Evolutionary conservation across 2,329 filamentous ascomycete species (phyloP), one percentile per base, ranked within the genome.

Genomic region (Diplocarpon rosae): DNA sequence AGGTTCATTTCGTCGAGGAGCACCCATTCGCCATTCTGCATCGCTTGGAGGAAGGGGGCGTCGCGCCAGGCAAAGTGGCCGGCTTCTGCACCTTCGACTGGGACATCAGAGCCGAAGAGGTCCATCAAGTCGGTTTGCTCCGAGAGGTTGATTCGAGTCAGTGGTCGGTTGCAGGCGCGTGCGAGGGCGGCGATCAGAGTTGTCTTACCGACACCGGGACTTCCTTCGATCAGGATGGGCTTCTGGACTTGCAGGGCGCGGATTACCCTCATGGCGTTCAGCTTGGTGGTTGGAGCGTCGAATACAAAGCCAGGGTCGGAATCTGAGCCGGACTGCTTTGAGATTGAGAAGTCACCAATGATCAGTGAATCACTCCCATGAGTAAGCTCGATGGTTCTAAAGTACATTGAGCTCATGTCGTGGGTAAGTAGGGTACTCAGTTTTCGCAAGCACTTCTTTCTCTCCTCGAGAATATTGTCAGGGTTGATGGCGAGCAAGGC

Each of bases 91-190:
- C 88, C 89, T 65, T 96, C 92, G 3, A 95, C 80, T 0, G 92
- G 92, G 7, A 95, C 87, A 66, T 98, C 92, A 0, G 90, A 95
- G 47, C 92, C 92, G 62, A 98, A 98, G 1, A 98, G 70, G 62
- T 98, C 92, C 75, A 96, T 95, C 39, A 98, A 69, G 63, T 98
- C 92, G 0, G 93, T 98, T 65, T 98, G 92, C 56, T 98, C 92
- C 0, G 92, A 96, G 48, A 99, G 70, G 59, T 99, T 99, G 65
- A 99, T 95, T 56, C 92, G 77, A 0, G 88, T 95, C 51, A 99
- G 67, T 7, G 85, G 83, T 50, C 82, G 82, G 5, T 89, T 87
- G 52, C 86, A 83, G 3, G 82, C 80, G 54, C 76, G 75, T 1
- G 93, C 85, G 37, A 98, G 70, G 0, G 92, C 89, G 37, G 83